phyloP scores from a whole-genome alignment of 106 monocot species.

The Hemerocallis citrina region DNA sequence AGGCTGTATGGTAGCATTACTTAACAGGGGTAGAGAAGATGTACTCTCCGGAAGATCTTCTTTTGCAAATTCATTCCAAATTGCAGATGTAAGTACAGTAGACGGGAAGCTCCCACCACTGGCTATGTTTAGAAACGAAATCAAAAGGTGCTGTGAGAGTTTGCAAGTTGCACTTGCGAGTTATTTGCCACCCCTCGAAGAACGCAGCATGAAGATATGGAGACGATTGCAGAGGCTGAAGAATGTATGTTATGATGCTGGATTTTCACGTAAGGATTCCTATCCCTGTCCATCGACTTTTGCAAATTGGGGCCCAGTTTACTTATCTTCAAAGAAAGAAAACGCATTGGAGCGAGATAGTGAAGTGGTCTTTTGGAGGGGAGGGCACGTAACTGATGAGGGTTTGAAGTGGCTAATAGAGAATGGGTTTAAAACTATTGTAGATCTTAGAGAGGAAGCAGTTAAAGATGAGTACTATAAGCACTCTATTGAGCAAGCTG shows the following conservation, averaged over 20 bases:
- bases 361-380: constrained; percentile 96
- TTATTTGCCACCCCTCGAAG: constrained; percentile 55
- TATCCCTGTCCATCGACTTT: constrained; percentile 64
- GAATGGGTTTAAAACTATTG: constrained; percentile 81
- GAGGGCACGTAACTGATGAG: constrained; percentile 93
- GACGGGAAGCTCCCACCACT: constrained; percentile 87
- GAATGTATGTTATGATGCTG: constrained; percentile 93
- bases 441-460: constrained; percentile 78
- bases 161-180: constrained; percentile 76
- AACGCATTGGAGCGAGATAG: constrained; percentile 21
- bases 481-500: constrained; percentile 40
- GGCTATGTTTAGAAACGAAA: constrained; percentile 75
- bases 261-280: constrained; percentile 67
- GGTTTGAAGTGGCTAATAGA: constrained; percentile 76
- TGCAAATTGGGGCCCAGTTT: constrained; percentile 87
- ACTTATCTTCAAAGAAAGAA: constrained; percentile 43
- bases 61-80: constrained; percentile 41
- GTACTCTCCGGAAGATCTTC: constrained; percentile 80
- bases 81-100: constrained; percentile 26
- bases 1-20: constrained; percentile 71
- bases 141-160: constrained; percentile 92
- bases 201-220: constrained; percentile 49
- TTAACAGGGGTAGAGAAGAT: constrained; percentile 71
- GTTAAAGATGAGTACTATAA: constrained; percentile 51
- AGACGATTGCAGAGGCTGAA: constrained; percentile 77